Evolutionary conservation across 1,284 basidiomycete species (phyloP), one percentile per base, ranked within the genome.

Genomic region (Rhodotorula sp.): DNA sequence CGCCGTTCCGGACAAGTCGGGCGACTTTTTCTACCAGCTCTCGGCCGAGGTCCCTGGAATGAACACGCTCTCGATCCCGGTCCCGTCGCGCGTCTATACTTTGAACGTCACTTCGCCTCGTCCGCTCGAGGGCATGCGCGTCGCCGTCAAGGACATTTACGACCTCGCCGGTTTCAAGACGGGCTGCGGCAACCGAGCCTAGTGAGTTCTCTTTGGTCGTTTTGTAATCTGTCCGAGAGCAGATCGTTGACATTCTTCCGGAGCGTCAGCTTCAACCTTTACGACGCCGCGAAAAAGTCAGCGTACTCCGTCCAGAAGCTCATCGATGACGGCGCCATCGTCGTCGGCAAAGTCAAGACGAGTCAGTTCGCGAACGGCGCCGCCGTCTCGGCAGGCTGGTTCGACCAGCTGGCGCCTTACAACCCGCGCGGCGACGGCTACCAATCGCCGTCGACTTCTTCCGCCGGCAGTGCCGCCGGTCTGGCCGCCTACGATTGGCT

Each of bases 331-430:
- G 58, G 58, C 18, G 58, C 58, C 14, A 39, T n/a, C 14, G 23
- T 59, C 34, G 58, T 59, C 39, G 58, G 58, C 20, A 59, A 59
- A 39, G 34, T 31, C 31, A 59, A 59, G 58, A 59, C 34, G 34
- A 34, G 34, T 34, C 34, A 34, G 34, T 34, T 34, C 34, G 34
- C 34, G 6, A 34, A 34, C 34, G 34, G 34, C 8, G 34, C 34
- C 34, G 34, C 34, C 34, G 34, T 34, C 34, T 34, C 34, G 34
- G 20, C 34, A 1, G 39, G 49, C 16, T 59, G 26, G 29, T 34
- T 59, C 23, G 26, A 31, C 58, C 58, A 59, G 29, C 18, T 34
- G 16, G 26, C 26, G n/a, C 58, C 58, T 21, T 43, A 20, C 49
- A 51, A 51, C 16, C 49, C 49, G 49, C 49, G 49, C 49, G 49